A percentile compares a stretch with the other conserved stretches of the same genome.
phyloP scores from a whole-genome alignment of 2,329 filamentous ascomycete genomes.

The Akanthomyces muscarius region DNA sequence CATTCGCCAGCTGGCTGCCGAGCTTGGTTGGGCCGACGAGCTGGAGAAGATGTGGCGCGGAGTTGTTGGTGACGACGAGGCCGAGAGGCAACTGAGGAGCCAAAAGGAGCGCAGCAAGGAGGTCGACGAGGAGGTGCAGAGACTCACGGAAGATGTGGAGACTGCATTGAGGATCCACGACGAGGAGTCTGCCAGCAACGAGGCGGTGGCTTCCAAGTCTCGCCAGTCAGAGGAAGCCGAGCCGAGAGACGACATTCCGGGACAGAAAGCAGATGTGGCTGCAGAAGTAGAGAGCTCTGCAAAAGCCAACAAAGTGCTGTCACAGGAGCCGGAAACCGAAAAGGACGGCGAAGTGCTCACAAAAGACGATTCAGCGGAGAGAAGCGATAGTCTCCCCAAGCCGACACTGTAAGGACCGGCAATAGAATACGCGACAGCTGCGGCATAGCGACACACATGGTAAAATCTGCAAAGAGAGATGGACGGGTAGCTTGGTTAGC shows the following conservation, averaged over 20 bases:
- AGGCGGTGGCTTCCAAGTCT: constrained; percentile 7
- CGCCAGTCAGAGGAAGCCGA: constrained; percentile 31
- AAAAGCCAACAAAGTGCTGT: background rate
- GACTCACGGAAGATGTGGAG: constrained; percentile 35
- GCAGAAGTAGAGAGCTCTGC: background rate
- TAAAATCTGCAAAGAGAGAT: too few species aligned
- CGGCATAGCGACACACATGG: too few species aligned
- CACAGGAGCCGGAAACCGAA: background rate
- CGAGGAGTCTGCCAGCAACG: constrained; percentile 17
- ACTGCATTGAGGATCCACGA: constrained; percentile 30
- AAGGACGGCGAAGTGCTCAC: background rate
- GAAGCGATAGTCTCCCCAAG: background rate
- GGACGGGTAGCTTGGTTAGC: too few species aligned
- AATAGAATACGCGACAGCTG: background rate
- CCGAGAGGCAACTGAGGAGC: constrained; percentile 42
- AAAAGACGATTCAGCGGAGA: background rate
- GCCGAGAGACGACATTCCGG: background rate
- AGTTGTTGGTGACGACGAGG: constrained; percentile 59
- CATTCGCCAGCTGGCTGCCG: constrained; percentile 71
- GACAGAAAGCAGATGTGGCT: background rate
- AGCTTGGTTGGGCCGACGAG: constrained; percentile 81
- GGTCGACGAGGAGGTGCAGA: constrained; percentile 43
- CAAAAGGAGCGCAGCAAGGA: constrained; percentile 29
- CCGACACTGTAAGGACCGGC: background rate
- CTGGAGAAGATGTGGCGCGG: constrained; percentile 71